phyloP scores from a whole-genome alignment of 345 rosid species.

The Sonneratia caseolaris region DNA sequence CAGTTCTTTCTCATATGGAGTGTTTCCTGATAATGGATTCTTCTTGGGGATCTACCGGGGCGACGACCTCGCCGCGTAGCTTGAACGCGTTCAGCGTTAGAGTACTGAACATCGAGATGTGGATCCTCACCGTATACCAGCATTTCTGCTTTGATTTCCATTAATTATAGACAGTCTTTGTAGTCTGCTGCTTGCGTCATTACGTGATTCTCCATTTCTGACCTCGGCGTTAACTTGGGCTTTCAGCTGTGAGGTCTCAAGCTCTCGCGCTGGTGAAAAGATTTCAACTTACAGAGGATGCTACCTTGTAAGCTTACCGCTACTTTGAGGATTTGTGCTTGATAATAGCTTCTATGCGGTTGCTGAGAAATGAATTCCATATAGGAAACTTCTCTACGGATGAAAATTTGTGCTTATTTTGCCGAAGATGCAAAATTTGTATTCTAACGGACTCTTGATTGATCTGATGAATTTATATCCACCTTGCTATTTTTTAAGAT shows the following conservation, averaged over 20 bases:
- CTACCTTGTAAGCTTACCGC: slow-evolving; percentile 40
- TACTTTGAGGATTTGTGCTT: background rate
- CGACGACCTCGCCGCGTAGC: background rate
- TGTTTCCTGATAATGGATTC: background rate
- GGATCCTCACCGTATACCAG: background rate
- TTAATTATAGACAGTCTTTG: background rate
- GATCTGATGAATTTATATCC: background rate
- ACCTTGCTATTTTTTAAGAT: background rate
- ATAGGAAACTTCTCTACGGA: too few species aligned
- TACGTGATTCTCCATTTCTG: background rate
- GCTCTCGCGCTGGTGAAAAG: slow-evolving; percentile 64
- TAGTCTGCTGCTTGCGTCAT: background rate
- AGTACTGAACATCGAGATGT: background rate
- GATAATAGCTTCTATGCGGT: background rate
- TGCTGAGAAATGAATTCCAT: background rate
- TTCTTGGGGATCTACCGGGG: background rate
- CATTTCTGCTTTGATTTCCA: background rate
- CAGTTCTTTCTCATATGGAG: background rate
- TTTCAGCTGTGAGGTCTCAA: slow-evolving; percentile 77
- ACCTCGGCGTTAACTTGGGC: background rate
- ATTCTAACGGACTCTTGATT: background rate
- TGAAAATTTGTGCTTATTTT: background rate
- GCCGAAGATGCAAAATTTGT: background rate
- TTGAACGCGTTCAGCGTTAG: background rate
- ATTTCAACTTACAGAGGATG: slow-evolving; percentile 47